Conservation (phyloP, 805 yeast genomes). For the Saccharomycopsis guyanensis region DNA sequence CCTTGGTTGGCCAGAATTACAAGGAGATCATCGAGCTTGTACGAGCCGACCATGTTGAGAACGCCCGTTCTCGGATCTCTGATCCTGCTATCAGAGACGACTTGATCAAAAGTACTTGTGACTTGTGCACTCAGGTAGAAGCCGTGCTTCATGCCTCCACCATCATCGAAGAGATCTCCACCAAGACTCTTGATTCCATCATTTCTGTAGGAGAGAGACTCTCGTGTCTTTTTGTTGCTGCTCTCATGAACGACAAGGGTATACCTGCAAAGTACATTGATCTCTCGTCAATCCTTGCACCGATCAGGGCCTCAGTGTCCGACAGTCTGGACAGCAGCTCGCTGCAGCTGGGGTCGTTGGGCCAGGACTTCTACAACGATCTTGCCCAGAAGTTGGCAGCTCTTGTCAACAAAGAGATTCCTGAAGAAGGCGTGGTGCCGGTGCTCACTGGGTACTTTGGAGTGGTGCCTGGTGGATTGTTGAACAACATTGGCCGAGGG, state of each 20-base stretch:
- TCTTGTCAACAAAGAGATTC: conserved; percentile 34
- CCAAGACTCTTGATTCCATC: conserved; percentile 81
- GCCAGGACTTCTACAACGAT: conserved; percentile 53
- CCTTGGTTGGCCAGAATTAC: conserved; percentile 55
- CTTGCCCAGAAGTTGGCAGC: conserved; percentile 47
- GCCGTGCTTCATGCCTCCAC: conserved; percentile 79
- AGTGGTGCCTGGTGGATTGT: conserved; percentile 87
- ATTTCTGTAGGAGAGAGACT: conserved; percentile 93
- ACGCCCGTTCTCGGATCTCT: conserved; percentile 52
- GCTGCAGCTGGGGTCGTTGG: conserved; percentile 43
- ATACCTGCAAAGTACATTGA: conserved; percentile 72
- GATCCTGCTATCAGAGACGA: conserved; percentile 39
- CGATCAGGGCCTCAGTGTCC: conserved; percentile 26
- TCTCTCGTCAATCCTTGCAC: conserved; percentile 63
- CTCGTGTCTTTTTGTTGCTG: conserved; percentile 82
- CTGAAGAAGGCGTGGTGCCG: conserved; percentile 50
- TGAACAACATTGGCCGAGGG: conserved; percentile 93
- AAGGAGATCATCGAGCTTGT: conserved; percentile 54
- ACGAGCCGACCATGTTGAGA: conserved; percentile 67
- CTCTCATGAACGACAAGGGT: conserved; percentile 78
- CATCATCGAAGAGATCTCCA: conserved; percentile 83
- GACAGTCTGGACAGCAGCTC: background rate
- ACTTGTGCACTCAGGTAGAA: conserved; percentile 60
- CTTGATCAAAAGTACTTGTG: conserved; percentile 50
- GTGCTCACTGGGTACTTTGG: conserved; percentile 97